A percentile compares a stretch with the other conserved stretches of the same genome.
Conservation (phyloP, 1,139 yeast species). For the Kurtzmaniella natalensis region DNA sequence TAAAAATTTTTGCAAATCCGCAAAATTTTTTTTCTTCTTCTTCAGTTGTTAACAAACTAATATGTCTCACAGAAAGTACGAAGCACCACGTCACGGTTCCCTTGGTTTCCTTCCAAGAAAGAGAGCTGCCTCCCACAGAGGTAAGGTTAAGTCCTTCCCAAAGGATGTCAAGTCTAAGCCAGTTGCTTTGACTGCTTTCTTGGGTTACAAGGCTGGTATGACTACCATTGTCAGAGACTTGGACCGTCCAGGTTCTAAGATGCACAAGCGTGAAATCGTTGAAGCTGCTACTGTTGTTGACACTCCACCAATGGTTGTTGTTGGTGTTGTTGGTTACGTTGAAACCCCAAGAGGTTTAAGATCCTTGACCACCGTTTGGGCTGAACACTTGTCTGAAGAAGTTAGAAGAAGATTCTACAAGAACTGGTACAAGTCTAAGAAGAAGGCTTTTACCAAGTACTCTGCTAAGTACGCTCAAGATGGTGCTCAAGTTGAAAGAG, state of each 20-base stretch:
- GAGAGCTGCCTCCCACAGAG: conserved; percentile 99
- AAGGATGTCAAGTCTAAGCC: conserved; percentile 98
- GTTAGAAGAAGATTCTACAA: conserved; percentile 99
- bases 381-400: conserved; percentile 99
- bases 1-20: neutral
- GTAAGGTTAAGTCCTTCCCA: conserved; percentile 99
- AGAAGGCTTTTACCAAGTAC: conserved; percentile 99
- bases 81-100: conserved; percentile 99
- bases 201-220: conserved; percentile 99
- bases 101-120: conserved; percentile 99
- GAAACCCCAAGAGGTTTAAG: conserved; percentile 99
- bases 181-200: conserved; percentile 98
- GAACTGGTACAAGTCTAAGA: conserved; percentile 99
- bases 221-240: conserved; percentile 99
- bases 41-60: conserved; percentile 23
- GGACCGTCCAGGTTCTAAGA: conserved; percentile 99
- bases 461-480: conserved; percentile 96
- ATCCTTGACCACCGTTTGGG: conserved; percentile 99
- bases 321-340: conserved; percentile 99
- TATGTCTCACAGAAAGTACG: conserved; percentile 99
- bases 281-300: conserved; percentile 99
- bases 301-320: conserved; percentile 98
- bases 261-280: conserved; percentile 99
- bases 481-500: conserved; percentile 87
- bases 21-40: conserved; percentile 12